Evolutionary conservation across 352 stramenopile species (phyloP).

Genomic region (Phytophthora crassamura): DNA sequence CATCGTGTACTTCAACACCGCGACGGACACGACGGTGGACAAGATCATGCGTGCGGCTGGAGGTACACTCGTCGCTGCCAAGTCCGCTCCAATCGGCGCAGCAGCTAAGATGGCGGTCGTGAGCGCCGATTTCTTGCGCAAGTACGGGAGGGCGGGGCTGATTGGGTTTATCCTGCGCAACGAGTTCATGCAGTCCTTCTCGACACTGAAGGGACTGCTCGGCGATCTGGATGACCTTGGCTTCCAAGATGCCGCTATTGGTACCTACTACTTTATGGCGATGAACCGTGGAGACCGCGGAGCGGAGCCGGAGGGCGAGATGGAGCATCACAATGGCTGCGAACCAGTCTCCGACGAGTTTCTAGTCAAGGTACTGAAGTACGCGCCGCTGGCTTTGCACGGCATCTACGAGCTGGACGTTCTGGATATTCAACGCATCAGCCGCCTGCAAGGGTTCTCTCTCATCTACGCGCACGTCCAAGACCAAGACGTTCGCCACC

Average conservation of each 20-base stretch:
- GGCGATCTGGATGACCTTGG: conserved; percentile 81
- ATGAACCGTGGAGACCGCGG: conserved; percentile 86
- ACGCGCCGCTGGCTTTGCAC: conserved; percentile 79
- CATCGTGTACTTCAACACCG: conserved; percentile 78
- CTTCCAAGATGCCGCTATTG: conserved; percentile 87
- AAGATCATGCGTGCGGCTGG: conserved; percentile 85
- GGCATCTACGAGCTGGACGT: conserved; percentile 88
- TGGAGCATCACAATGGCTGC: conserved; percentile 63
- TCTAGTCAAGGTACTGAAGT: conserved; percentile 74
- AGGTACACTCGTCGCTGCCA: conserved; percentile 79
- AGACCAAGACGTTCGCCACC: conserved; percentile 80
- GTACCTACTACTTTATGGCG: conserved; percentile 91
- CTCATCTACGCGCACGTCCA: conserved; percentile 87
- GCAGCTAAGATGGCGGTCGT: conserved; percentile 87
- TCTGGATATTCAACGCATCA: conserved; percentile 86
- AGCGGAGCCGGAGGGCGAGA: conserved; percentile 70
- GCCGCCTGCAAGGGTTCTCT: conserved; percentile 76
- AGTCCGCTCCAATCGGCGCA: conserved; percentile 79
- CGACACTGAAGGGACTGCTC: conserved; percentile 83
- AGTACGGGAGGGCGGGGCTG: conserved; percentile 81
- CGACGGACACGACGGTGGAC: conserved; percentile 83
- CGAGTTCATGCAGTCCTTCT: conserved; percentile 90
- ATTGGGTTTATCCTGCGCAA: conserved; percentile 88
- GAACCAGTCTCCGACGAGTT: conserved; percentile 72
- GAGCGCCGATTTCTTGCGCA: conserved; percentile 85